A percentile compares a stretch with the other conserved stretches of the same genome.
phyloP scores from a whole-genome alignment of 129 eudicot genomes.

The Artemisia tridentata region DNA sequence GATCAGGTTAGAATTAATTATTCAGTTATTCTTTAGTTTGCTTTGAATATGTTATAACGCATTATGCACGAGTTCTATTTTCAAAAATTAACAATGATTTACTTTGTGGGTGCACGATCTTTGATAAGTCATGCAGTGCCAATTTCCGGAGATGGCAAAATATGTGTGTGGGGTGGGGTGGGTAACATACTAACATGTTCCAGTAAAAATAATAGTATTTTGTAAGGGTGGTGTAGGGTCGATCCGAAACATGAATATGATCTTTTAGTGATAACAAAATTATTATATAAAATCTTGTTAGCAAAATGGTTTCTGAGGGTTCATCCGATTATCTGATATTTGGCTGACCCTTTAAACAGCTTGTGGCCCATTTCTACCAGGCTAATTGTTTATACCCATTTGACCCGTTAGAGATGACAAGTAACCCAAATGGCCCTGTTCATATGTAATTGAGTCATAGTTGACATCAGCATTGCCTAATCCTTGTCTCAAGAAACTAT shows the following conservation, averaged over 20 bases:
- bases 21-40: conserved; percentile 4
- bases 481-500: background rate
- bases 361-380: background rate
- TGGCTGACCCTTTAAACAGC: background rate
- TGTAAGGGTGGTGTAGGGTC: background rate
- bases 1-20: conserved; percentile 34
- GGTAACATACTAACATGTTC: background rate
- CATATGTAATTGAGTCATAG: background rate
- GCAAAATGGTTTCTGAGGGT: background rate
- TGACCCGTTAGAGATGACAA: background rate
- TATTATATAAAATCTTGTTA: background rate
- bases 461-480: background rate
- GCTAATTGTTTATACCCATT: background rate
- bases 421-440: background rate
- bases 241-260: no score
- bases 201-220: background rate
- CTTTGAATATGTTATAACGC: conserved; percentile 15
- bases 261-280: no score
- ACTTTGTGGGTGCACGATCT: background rate
- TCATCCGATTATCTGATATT: no score
- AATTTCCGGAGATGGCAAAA: conserved; percentile 5
- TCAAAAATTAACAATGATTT: conserved; percentile 11
- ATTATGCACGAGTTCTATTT: background rate
- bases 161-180: background rate
- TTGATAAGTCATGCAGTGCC: conserved; percentile 6